Evolutionary conservation across 2,329 filamentous ascomycete genomes (phyloP).

Genomic region (Verticillium tricorpus): DNA sequence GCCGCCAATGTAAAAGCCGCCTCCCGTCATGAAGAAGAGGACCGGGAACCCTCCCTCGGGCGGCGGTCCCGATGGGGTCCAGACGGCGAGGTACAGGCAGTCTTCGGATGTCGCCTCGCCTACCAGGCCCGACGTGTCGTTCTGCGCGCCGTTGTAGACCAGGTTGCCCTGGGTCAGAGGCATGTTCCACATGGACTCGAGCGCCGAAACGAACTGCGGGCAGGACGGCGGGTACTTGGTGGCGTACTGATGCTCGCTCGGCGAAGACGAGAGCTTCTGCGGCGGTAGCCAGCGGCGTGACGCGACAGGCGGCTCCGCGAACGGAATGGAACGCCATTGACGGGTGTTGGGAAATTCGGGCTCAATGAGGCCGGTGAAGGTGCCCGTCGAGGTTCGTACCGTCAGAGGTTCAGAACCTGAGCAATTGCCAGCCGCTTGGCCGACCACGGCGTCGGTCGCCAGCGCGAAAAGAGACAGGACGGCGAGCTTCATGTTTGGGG

Average conservation of each 20-base stretch:
- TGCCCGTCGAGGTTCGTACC: slow-evolving; percentile 24
- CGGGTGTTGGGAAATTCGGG: slow-evolving; percentile 24
- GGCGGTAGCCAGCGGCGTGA: slow-evolving; percentile 23
- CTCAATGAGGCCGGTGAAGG: slow-evolving; percentile 27
- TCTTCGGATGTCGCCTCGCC: slow-evolving; percentile 25
- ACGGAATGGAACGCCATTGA: slow-evolving; percentile 32
- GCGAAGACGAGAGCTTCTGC: slow-evolving; percentile 14
- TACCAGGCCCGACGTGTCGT: slow-evolving; percentile 15
- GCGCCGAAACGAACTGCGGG: slow-evolving; percentile 26
- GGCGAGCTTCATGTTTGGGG: no score
- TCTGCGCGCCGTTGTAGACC: slow-evolving; percentile 17
- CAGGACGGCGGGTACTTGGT: slow-evolving; percentile 25
- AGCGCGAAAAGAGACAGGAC: no score
- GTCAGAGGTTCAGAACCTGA: slow-evolving; percentile 13
- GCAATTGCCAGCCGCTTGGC: neutral
- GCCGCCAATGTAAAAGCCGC: slow-evolving; percentile 38
- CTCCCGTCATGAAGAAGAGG: slow-evolving; percentile 42
- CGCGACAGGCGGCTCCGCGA: slow-evolving; percentile 27
- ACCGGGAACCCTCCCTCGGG: slow-evolving; percentile 32
- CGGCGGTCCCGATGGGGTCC: slow-evolving; percentile 27
- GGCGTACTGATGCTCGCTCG: slow-evolving; percentile 18
- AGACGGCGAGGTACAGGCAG: slow-evolving; percentile 41
- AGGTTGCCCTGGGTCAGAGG: slow-evolving; percentile 14
- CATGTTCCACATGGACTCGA: slow-evolving; percentile 21
- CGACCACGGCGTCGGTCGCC: no score